Evolutionary conservation across 2,329 filamentous ascomycete species (phyloP).

Genomic region (Berkeleyomyces basicola): DNA sequence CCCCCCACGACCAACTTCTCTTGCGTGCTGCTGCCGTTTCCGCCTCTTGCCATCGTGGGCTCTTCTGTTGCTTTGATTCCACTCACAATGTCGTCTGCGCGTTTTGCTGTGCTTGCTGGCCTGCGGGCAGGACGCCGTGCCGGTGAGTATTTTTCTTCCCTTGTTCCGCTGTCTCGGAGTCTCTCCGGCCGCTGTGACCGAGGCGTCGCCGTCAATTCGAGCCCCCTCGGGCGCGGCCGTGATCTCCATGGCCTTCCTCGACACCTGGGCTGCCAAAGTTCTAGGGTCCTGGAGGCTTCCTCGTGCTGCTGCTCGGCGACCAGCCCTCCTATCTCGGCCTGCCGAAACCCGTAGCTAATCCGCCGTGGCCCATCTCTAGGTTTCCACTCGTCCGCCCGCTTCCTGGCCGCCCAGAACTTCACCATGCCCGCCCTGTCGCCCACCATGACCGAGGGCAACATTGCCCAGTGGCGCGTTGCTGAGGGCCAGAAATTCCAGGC

Average conservation of each 20-base stretch:
- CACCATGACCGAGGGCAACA: constrained; percentile 89
- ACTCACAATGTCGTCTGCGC: constrained; percentile 12
- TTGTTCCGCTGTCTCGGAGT: neutral
- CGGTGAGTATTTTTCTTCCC: constrained; percentile 4
- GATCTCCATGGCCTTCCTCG: neutral
- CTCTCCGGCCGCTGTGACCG: neutral
- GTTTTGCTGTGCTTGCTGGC: constrained; percentile 13
- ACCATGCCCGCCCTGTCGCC: constrained; percentile 83
- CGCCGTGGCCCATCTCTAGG: constrained; percentile 26
- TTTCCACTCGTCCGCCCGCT: constrained; percentile 41
- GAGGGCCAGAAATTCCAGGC: constrained; percentile 70
- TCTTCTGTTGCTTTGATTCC: neutral
- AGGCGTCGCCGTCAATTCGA: neutral
- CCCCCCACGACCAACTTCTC: neutral
- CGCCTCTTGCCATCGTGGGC: neutral
- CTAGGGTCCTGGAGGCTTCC: neutral
- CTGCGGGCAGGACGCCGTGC: constrained; percentile 12
- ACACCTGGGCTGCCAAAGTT: neutral
- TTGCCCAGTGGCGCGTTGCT: constrained; percentile 70
- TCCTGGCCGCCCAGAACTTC: constrained; percentile 67
- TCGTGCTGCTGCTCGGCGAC: neutral
- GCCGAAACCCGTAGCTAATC: neutral
- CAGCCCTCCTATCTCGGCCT: neutral
- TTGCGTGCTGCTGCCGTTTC: neutral
- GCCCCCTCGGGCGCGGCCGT: neutral